Evolutionary conservation across 257 asterid species (phyloP).

Genomic region (Ophiorrhiza pumila): DNA sequence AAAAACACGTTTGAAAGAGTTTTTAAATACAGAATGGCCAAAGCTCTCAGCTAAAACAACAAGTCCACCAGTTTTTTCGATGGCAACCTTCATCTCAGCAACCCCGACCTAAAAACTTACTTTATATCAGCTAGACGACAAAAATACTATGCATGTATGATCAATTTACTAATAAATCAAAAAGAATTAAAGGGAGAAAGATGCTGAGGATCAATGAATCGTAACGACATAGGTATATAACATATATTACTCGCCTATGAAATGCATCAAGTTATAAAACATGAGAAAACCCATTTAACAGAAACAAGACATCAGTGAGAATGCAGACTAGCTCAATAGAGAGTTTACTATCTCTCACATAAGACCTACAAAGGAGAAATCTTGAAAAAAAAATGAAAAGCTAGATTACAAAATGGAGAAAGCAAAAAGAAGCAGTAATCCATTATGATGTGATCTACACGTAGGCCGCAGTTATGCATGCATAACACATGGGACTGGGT

Average conservation of each 20-base stretch:
- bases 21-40: slow-evolving; percentile 97
- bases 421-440: not conserved
- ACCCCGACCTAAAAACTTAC: slow-evolving; percentile 72
- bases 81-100: slow-evolving; percentile 99
- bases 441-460: not conserved
- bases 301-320: not conserved
- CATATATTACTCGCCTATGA: not conserved
- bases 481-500: not conserved
- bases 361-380: not conserved
- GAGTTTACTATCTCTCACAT: too few species aligned
- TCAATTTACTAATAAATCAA: not conserved
- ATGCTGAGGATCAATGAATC: not conserved
- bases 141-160: not conserved
- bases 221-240: not conserved
- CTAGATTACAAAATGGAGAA: not conserved
- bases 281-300: not conserved
- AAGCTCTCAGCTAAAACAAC: slow-evolving; percentile 95
- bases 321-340: not conserved
- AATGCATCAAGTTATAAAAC: too few species aligned
- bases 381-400: not conserved
- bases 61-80: slow-evolving; percentile 94
- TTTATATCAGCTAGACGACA: not conserved
- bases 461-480: not conserved
- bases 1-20: slow-evolving; percentile 76
- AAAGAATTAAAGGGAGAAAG: not conserved